Conservation (phyloP, 1,284 basidiomycete species). For the Anthracocystis setariae region DNA sequence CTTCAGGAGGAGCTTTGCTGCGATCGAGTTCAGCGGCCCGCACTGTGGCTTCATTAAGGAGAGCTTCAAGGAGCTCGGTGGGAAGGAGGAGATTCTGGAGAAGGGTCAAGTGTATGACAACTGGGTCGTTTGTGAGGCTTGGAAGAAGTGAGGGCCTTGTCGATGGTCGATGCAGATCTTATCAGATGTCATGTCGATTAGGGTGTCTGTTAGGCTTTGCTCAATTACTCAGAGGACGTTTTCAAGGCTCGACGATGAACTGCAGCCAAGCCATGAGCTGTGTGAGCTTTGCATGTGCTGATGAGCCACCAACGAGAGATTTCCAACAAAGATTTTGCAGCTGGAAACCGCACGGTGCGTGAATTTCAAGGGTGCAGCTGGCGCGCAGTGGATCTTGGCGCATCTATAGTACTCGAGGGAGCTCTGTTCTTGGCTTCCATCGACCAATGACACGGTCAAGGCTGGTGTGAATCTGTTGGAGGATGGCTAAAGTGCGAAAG, state of each 20-base stretch:
- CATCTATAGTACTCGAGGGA: no score
- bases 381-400: neutral
- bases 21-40: conserved; percentile 62
- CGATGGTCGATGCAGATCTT: no score
- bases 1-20: conserved; percentile 40
- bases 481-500: neutral
- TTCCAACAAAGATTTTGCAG: neutral
- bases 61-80: conserved; percentile 35
- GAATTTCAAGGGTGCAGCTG: conserved; percentile 1
- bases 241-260: no score
- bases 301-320: neutral
- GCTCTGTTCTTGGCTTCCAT: no score
- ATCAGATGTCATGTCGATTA: no score
- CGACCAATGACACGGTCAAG: no score
- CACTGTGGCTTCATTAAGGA: conserved; percentile 58
- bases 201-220: no score
- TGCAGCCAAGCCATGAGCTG: neutral
- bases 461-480: no score
- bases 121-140: conserved; percentile 53
- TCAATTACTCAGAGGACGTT: no score
- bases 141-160: conserved; percentile 33
- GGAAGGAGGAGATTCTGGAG: conserved; percentile 50
- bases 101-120: conserved; percentile 52
- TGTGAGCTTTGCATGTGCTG: neutral
- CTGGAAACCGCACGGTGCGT: neutral